A percentile compares a stretch with the other conserved stretches of the same genome.
phyloP scores from a whole-genome alignment of 208 protist genomes.

The Trypanosoma platydactyli region DNA sequence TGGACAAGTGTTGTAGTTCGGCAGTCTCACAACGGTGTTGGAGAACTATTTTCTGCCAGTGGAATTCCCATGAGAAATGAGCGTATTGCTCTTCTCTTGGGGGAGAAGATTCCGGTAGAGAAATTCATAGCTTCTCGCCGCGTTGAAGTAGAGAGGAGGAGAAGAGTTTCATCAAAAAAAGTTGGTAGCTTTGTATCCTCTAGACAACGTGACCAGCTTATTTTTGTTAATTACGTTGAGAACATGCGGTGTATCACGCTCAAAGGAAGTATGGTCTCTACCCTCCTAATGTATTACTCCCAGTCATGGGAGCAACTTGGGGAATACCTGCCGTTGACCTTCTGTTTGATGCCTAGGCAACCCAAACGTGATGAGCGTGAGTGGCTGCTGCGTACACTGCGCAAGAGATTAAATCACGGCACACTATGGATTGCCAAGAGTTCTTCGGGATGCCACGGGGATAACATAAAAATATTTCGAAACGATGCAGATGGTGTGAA shows the following conservation, averaged over 20 bases:
- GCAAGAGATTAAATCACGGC: conserved; percentile 1
- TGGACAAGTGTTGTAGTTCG: conserved; percentile 46
- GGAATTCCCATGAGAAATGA: conserved; percentile 35
- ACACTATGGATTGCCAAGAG: conserved; percentile 81
- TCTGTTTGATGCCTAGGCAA: conserved; percentile 49
- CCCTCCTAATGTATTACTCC: conserved; percentile 60
- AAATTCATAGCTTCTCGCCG: conserved; percentile 48
- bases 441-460: conserved; percentile 72
- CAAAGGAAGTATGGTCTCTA: conserved; percentile 80
- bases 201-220: conserved; percentile 22
- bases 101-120: conserved; percentile 70
- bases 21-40: conserved; percentile 14
- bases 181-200: background rate
- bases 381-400: conserved; percentile 34
- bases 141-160: background rate
- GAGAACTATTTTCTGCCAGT: conserved; percentile 34
- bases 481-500: conserved; percentile 44
- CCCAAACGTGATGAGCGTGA: conserved; percentile 52
- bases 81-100: conserved; percentile 59
- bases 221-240: conserved; percentile 72
- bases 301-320: conserved; percentile 55
- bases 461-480: conserved; percentile 75
- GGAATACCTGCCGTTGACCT: conserved; percentile 65
- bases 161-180: background rate
- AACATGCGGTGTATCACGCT: conserved; percentile 72